These are phyloP conservation scores for Ganoderma sinense DNA, from an alignment of 1,284 basidiomycete genomes.

Conservation along the genomic window DNA sequence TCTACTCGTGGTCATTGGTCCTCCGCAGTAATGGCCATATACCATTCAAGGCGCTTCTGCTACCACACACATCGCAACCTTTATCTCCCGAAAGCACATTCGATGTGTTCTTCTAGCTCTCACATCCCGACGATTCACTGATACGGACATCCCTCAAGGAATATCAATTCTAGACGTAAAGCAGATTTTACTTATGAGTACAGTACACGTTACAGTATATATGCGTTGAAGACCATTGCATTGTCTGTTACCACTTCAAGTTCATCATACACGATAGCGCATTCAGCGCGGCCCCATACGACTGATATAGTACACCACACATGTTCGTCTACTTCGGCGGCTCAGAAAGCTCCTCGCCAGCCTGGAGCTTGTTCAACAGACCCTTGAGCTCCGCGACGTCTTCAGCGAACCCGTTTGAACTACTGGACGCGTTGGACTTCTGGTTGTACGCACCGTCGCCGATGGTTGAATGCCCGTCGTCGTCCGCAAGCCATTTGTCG, in stretches of 20 bases:
- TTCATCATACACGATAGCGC: not conserved
- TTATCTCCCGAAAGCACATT: not conserved
- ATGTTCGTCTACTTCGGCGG: not conserved
- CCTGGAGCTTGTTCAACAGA: slow-evolving; percentile 56
- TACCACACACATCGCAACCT: not conserved
- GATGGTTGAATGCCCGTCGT: slow-evolving; percentile 68
- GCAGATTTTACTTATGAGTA: slow-evolving; percentile 4
- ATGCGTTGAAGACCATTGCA: not conserved
- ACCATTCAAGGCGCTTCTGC: not conserved
- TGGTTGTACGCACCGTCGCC: slow-evolving; percentile 53
- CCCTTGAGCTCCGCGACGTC: slow-evolving; percentile 76
- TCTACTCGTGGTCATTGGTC: not conserved
- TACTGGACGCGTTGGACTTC: slow-evolving; percentile 48
- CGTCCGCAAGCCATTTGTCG: slow-evolving; percentile 78
- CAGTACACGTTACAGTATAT: slow-evolving; percentile 1
- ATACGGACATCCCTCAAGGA: not conserved
- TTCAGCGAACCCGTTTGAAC: slow-evolving; percentile 64
- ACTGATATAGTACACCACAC: not conserved
- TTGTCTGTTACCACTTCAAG: not conserved
- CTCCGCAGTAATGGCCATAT: not conserved
- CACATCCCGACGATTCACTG: not conserved
- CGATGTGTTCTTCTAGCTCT: not conserved
- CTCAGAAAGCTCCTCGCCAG: slow-evolving; percentile 27
- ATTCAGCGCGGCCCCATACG: not conserved
- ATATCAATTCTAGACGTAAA: not conserved